phyloP scores from a whole-genome alignment of 805 yeast genomes.

The Jamesozyma hellenica region DNA sequence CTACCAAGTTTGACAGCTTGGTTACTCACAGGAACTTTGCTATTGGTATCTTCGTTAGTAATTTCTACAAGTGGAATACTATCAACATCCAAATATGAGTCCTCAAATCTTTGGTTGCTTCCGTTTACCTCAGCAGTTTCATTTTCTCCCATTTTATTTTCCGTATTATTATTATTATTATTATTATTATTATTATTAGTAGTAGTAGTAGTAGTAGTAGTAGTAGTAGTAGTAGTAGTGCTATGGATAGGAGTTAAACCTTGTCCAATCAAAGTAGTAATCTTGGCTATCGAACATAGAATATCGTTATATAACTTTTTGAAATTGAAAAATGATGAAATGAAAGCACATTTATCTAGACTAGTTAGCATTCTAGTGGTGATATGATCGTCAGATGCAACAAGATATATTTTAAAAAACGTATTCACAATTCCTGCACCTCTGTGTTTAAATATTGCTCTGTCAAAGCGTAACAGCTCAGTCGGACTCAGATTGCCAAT shows the following conservation, averaged over 20 bases:
- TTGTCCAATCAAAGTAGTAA: conserved; percentile 50
- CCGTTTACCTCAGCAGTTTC: conserved; percentile 11
- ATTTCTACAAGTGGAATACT: conserved; percentile 35
- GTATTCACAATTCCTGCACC: conserved; percentile 63
- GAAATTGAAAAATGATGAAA: conserved; percentile 58
- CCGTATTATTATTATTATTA: conserved; percentile 5
- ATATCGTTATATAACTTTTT: conserved; percentile 52
- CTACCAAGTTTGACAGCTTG: conserved; percentile 76
- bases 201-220: not conserved
- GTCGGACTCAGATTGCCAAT: conserved; percentile 15
- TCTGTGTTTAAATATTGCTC: conserved; percentile 52
- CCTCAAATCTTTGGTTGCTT: not conserved
- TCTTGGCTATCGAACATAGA: conserved; percentile 52
- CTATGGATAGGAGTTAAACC: not conserved
- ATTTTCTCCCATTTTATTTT: not conserved
- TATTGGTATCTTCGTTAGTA: conserved; percentile 43
- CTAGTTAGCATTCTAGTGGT: conserved; percentile 80
- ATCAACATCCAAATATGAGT: conserved; percentile 13
- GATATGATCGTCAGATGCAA: conserved; percentile 84
- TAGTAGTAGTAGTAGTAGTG: not conserved
- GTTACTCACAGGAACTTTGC: conserved; percentile 63
- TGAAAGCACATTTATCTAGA: conserved; percentile 71
- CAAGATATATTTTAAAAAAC: conserved; percentile 66
- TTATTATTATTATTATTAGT: conserved; percentile 9
- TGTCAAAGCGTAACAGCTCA: conserved; percentile 51